Percentiles rank a stretch among this genome's conserved stretches.
Conservation (phyloP, 495 filamentous ascomycete species). For the Hyaloscypha bicolor region DNA sequence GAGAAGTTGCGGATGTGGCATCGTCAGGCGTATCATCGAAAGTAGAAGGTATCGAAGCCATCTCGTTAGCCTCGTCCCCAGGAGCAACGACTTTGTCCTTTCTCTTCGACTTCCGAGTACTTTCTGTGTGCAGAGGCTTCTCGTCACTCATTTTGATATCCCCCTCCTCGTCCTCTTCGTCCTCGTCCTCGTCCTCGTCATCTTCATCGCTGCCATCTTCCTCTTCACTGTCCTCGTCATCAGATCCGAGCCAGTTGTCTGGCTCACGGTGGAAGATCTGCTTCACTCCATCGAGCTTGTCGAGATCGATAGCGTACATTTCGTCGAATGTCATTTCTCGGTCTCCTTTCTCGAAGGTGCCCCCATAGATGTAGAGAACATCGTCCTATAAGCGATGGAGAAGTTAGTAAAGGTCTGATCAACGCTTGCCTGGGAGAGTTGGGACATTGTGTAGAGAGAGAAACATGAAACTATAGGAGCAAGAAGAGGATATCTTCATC, state of each 20-base stretch:
- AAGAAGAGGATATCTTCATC: no score
- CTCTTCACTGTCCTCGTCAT: constrained; percentile 69
- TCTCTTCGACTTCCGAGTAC: constrained; percentile 39
- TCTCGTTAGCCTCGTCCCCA: constrained; percentile 41
- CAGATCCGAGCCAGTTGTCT: constrained; percentile 78
- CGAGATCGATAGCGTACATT: constrained; percentile 87
- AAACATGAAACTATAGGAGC: no score
- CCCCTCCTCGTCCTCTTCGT: constrained; percentile 69
- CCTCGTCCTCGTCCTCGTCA: constrained; percentile 67
- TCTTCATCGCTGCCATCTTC: constrained; percentile 72
- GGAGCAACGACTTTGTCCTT: constrained; percentile 46
- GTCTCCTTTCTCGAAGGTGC: constrained; percentile 93
- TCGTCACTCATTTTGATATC: constrained; percentile 70
- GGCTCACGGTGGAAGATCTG: constrained; percentile 83
- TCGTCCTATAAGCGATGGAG: constrained; percentile 54
- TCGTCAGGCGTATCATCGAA: constrained; percentile 53
- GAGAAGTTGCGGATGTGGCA: constrained; percentile 43
- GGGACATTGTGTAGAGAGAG: neutral
- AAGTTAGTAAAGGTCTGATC: neutral
- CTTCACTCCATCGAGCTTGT: constrained; percentile 88
- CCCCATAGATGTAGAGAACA: constrained; percentile 88
- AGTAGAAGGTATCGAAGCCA: constrained; percentile 27
- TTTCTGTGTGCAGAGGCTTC: constrained; percentile 47
- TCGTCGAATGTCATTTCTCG: constrained; percentile 92
- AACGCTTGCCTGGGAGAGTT: neutral